Base-by-base conservation (phyloP, 2,329 filamentous ascomycete genomes). In the Cladosporium phlei region DNA sequence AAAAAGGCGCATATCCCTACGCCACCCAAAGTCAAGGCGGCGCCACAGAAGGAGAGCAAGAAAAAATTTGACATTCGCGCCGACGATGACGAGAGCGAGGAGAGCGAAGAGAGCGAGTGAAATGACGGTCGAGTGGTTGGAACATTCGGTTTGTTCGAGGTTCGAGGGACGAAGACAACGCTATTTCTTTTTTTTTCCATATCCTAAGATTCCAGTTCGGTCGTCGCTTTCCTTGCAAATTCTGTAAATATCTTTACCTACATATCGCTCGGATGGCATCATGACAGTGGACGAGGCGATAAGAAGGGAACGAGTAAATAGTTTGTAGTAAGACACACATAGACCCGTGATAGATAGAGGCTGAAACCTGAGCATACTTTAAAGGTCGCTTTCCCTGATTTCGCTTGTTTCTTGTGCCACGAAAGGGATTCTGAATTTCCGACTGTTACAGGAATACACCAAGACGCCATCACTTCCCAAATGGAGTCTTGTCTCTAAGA, bases 1-100 rank as follows among this genome's bases (percentile, higher is more conserved):
- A 22, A 24, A 14, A 45, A 45, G 7, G 42, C 42, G 25, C 42
- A 45, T 29, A 45, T 45, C 24, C 42, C 42, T 9, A 37, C 42
- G 19, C 42, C 42, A 2, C 42, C 42, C 9, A 45, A 45, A 28
- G 24, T 34, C 32, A 45, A 37, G 30, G 22, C 19, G 17, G 11
- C 22, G 24, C 42, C 42, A 28, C 17, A 20, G 24, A 45, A 45
- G 19, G 14, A 43, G 39, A 33, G 25, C 14, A 27, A 12, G 12
- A 32, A 24, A 17, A 43, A 33, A 12, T n/a, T 43, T 22, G 21
- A 27, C 21, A 24, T 43, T 22, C 19, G 12, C n/a, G 20, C 20
- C 10, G 32, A 45, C 16, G 42, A 45, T 24, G 42, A 45, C 17
- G 42, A 45, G 11, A 45, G 42, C 25, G 42, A 29, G 5, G 24